Percentiles rank a stretch among this genome's conserved stretches.
These are phyloP conservation scores for Phialemonium atrogriseum DNA, from an alignment of 2,329 filamentous ascomycete genomes.

Conservation along the genomic window DNA sequence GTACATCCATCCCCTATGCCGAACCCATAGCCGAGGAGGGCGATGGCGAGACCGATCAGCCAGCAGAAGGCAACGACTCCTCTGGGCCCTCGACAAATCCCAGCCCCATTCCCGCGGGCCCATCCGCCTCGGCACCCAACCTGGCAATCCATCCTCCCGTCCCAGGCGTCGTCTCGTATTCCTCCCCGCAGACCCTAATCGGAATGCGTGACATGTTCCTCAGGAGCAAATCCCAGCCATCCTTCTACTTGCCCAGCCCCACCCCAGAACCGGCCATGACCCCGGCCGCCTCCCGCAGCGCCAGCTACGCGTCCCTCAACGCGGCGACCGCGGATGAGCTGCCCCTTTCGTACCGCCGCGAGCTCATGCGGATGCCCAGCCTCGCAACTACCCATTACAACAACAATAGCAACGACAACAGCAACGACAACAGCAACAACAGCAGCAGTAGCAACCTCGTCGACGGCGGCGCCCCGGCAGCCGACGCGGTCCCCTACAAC, in stretches of 20 bases:
- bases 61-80: conserved; percentile 1
- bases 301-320: conserved; percentile 3
- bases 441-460: conserved; percentile 8
- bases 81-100: conserved; percentile 6
- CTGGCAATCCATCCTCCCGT: conserved; percentile 18
- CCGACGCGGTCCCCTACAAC: conserved; percentile 33
- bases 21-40: conserved; percentile 38
- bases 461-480: conserved; percentile 15
- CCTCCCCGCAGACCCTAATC: conserved; percentile 46
- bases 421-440: conserved; percentile 6
- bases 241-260: conserved; percentile 11
- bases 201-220: conserved; percentile 47
- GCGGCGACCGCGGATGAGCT: conserved; percentile 52
- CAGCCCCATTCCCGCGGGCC: conserved; percentile 13
- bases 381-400: conserved; percentile 19
- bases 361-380: conserved; percentile 49
- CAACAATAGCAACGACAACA: conserved; percentile 5
- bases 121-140: conserved; percentile 11
- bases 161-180: conserved; percentile 40
- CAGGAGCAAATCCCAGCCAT: conserved; percentile 39
- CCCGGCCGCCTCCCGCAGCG: neutral
- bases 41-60: conserved; percentile 10
- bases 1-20: conserved; percentile 18
- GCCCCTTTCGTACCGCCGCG: conserved; percentile 59
- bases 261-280: conserved; percentile 1